Conservation (phyloP, 2,329 filamentous ascomycete species). For the Trichoderma pleuroti region DNA sequence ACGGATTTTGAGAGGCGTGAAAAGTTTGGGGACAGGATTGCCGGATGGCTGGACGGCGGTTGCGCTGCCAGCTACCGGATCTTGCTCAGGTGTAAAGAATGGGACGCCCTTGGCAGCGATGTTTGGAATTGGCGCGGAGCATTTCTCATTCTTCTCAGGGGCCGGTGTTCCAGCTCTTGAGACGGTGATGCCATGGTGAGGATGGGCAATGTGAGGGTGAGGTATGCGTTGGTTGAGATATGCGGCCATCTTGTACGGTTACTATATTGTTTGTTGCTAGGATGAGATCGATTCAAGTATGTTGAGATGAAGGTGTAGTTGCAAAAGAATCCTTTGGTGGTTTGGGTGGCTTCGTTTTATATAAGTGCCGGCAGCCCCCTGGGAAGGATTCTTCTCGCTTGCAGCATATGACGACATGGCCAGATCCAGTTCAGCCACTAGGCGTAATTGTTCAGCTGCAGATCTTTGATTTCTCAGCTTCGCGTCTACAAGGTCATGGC, state of each 20-base stretch:
- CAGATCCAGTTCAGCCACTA: not conserved
- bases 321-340: not conserved
- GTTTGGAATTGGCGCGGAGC: slow-evolving; percentile 21
- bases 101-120: slow-evolving; percentile 33
- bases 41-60: not conserved
- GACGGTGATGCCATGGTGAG: slow-evolving; percentile 6
- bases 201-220: not conserved
- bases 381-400: not conserved
- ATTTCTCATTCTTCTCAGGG: not conserved
- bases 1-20: slow-evolving; percentile 44
- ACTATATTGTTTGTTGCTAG: not conserved
- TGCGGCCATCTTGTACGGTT: not conserved
- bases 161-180: not conserved
- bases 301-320: not conserved
- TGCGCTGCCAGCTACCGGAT: slow-evolving; percentile 40
- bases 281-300: not conserved
- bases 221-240: slow-evolving; percentile 1
- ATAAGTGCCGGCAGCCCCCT: not conserved
- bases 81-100: slow-evolving; percentile 47
- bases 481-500: not conserved
- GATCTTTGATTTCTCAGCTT: not conserved
- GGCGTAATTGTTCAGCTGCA: not conserved
- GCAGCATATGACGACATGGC: not conserved
- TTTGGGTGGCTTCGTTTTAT: not conserved
- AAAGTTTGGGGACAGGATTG: slow-evolving; percentile 39